Evolutionary conservation across 176 grass and related monocot genomes (phyloP).

Genomic region (Cymbopogon citratus): DNA sequence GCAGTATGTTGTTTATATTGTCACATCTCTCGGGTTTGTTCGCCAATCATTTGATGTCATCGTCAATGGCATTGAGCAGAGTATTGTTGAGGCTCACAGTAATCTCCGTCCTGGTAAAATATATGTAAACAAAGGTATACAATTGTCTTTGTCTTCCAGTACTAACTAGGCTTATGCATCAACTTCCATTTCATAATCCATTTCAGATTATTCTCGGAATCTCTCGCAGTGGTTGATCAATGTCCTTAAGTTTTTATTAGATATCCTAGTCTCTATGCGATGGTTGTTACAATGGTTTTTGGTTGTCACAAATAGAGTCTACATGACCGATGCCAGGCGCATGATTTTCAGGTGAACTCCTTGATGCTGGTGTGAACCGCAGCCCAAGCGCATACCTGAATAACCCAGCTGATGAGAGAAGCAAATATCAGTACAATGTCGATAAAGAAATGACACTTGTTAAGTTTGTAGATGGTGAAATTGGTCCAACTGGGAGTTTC

Average conservation of each 20-base stretch:
- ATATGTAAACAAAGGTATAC: constrained; percentile 78
- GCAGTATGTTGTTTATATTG: constrained; percentile 89
- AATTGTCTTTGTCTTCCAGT: background rate
- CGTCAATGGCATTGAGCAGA: constrained; percentile 82
- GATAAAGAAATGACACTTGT: constrained; percentile 89
- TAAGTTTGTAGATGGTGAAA: constrained; percentile 76
- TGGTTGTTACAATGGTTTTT: constrained; percentile 16
- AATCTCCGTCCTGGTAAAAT: constrained; percentile 71
- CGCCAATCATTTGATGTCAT: constrained; percentile 91
- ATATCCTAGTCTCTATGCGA: background rate
- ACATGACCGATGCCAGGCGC: background rate
- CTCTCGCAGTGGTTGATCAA: background rate
- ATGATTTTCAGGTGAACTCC: constrained; percentile 72
- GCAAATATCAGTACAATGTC: constrained; percentile 72
- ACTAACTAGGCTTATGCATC: too few relatives aligned
- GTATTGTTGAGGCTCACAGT: constrained; percentile 82
- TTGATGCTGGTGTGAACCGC: constrained; percentile 85
- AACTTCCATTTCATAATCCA: background rate
- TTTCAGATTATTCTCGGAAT: background rate
- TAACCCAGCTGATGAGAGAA: constrained; percentile 67
- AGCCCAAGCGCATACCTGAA: constrained; percentile 90
- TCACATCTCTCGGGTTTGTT: constrained; percentile 95
- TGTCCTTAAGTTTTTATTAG: background rate
- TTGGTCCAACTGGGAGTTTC: constrained; percentile 81
- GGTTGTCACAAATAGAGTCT: background rate